phyloP scores from a whole-genome alignment of 1,284 basidiomycete genomes.

The Ustilago trichophora region DNA sequence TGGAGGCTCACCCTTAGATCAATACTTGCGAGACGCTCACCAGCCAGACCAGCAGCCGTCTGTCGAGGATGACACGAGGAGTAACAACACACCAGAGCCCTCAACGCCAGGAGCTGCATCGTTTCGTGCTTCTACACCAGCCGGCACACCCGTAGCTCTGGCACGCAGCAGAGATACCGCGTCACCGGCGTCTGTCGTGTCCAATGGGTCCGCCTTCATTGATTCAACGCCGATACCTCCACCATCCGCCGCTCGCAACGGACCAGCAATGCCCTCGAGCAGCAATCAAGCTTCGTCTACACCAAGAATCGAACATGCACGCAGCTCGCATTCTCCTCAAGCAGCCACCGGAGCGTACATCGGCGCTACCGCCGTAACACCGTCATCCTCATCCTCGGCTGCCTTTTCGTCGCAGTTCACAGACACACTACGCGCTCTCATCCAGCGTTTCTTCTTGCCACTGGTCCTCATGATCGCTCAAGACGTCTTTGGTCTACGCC shows the following conservation, averaged over 20 bases:
- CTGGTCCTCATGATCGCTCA: slow-evolving; percentile 8
- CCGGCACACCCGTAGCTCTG: neutral
- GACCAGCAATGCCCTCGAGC: neutral
- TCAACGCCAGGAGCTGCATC: slow-evolving; percentile 1
- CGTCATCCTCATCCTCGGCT: neutral
- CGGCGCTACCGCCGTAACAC: too few species aligned
- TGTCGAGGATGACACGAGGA: neutral
- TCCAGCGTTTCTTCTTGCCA: slow-evolving; percentile 4
- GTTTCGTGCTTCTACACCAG: neutral
- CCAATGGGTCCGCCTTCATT: neutral
- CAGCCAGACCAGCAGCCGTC: neutral
- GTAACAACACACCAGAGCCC: neutral
- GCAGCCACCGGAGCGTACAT: too few species aligned
- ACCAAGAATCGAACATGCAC: too few species aligned
- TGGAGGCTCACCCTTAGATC: slow-evolving; percentile 45
- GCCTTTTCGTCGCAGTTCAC: slow-evolving; percentile 1
- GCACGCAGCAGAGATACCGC: neutral
- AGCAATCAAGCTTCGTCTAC: too few species aligned
- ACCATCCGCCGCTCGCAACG: neutral
- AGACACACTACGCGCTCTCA: neutral
- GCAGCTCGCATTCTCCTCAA: too few species aligned
- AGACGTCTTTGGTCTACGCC: neutral
- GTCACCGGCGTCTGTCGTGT: neutral
- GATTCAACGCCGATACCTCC: neutral
- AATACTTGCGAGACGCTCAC: slow-evolving; percentile 37